Conservation (phyloP, 139 green algal genomes). For the Nannochloris sp. region DNA sequence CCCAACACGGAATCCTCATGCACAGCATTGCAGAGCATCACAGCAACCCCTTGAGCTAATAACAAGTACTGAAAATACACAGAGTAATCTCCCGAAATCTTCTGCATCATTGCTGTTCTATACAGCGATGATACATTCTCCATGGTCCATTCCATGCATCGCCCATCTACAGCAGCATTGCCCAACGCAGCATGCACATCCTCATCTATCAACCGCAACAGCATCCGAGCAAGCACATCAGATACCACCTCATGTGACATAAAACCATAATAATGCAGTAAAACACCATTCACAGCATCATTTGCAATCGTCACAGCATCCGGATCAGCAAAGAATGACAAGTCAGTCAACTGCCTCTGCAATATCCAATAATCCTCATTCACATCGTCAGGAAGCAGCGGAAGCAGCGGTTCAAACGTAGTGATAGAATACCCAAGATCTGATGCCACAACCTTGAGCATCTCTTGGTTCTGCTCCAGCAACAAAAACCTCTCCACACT, state of each 20-base stretch:
- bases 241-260: background rate
- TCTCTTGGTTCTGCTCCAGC: slow-evolving; percentile 1
- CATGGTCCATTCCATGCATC: too few relatives aligned
- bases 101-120: too few relatives aligned
- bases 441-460: slow-evolving; percentile 2
- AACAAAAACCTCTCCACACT: background rate
- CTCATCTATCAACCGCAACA: too few relatives aligned
- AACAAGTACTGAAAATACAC: too few relatives aligned
- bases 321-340: background rate
- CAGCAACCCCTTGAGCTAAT: too few relatives aligned
- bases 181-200: too few relatives aligned
- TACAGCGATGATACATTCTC: too few relatives aligned
- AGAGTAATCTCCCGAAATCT: too few relatives aligned
- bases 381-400: background rate
- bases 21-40: too few relatives aligned
- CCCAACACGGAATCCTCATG: too few relatives aligned
- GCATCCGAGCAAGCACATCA: too few relatives aligned
- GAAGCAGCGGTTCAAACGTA: background rate
- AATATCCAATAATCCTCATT: background rate
- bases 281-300: background rate
- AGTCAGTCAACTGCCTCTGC: background rate
- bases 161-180: too few relatives aligned
- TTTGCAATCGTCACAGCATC: background rate
- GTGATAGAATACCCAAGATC: background rate
- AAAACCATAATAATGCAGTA: background rate